These are phyloP conservation scores for Ceratopteris richardii DNA, from an alignment of 75 land plant species.

Conservation along the genomic window DNA sequence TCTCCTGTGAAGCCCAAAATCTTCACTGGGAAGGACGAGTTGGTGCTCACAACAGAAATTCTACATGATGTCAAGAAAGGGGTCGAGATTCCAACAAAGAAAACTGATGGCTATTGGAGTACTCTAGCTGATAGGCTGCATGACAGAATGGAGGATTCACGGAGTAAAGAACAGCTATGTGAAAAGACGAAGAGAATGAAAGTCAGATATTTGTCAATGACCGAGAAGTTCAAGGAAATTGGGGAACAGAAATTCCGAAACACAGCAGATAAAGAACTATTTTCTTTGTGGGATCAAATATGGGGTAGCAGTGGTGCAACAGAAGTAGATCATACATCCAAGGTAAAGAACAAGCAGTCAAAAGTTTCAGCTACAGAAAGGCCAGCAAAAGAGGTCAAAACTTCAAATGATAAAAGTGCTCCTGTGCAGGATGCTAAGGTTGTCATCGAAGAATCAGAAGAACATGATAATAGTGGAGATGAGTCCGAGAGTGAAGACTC, in stretches of 20 bases:
- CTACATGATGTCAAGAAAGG: not conserved
- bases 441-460: not conserved
- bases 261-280: not conserved
- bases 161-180: conserved; percentile 1
- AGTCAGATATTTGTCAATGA: not conserved
- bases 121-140: not conserved
- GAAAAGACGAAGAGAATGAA: not conserved
- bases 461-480: too few relatives aligned
- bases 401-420: not conserved
- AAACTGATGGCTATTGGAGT: conserved; percentile 1
- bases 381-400: not conserved
- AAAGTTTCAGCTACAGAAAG: not conserved
- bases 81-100: not conserved
- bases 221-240: not conserved
- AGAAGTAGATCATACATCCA: not conserved
- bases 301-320: not conserved
- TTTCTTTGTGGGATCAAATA: conserved; percentile 1
- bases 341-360: not conserved
- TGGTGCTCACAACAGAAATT: not conserved
- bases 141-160: not conserved
- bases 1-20: conserved; percentile 1
- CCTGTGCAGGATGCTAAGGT: not conserved
- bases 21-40: not conserved
- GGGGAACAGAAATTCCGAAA: not conserved
- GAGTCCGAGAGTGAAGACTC: too few relatives aligned